Percentiles rank a stretch among this genome's conserved stretches.
These are phyloP conservation scores for Pleomassaria siparia DNA, from an alignment of 2,329 filamentous ascomycete species.

Conservation along the genomic window DNA sequence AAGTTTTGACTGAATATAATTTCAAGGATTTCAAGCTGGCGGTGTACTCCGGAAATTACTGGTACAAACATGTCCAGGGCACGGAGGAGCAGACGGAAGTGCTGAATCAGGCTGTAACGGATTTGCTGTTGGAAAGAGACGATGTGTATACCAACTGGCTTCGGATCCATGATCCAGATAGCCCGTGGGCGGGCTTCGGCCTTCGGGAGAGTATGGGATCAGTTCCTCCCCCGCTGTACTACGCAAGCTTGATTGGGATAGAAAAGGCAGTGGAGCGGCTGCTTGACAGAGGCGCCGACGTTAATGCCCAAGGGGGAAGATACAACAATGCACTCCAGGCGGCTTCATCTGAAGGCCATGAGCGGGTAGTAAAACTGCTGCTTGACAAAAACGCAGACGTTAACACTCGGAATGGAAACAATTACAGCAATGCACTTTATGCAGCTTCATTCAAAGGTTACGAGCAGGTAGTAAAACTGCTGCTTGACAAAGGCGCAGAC, in stretches of 20 bases:
- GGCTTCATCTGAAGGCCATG: constrained; percentile 15
- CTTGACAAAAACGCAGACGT: constrained; percentile 20
- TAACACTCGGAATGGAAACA: no score
- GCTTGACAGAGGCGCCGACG: constrained; percentile 11
- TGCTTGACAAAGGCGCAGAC: constrained; percentile 4
- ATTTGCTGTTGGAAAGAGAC: constrained; percentile 1
- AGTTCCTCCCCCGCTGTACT: constrained; percentile 13
- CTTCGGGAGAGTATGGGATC: constrained; percentile 1
- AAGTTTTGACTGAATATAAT: background rate
- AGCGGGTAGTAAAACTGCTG: constrained; percentile 20
- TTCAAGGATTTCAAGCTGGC: constrained; percentile 13
- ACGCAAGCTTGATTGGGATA: constrained; percentile 12
- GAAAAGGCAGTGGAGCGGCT: constrained; percentile 9
- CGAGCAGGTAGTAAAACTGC: background rate
- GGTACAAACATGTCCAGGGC: constrained; percentile 12
- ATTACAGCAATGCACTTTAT: no score
- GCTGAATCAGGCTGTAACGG: constrained; percentile 2
- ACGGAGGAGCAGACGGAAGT: constrained; percentile 7
- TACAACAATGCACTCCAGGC: constrained; percentile 19
- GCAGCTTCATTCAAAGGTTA: background rate
- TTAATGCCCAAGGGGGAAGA: constrained; percentile 8
- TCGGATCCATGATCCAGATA: constrained; percentile 8
- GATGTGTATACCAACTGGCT: constrained; percentile 10
- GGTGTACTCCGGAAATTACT: constrained; percentile 19
- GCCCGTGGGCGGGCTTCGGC: constrained; percentile 3